Base-by-base conservation (phyloP, 2,329 filamentous ascomycete species). In the Aspergillus intermedius region DNA sequence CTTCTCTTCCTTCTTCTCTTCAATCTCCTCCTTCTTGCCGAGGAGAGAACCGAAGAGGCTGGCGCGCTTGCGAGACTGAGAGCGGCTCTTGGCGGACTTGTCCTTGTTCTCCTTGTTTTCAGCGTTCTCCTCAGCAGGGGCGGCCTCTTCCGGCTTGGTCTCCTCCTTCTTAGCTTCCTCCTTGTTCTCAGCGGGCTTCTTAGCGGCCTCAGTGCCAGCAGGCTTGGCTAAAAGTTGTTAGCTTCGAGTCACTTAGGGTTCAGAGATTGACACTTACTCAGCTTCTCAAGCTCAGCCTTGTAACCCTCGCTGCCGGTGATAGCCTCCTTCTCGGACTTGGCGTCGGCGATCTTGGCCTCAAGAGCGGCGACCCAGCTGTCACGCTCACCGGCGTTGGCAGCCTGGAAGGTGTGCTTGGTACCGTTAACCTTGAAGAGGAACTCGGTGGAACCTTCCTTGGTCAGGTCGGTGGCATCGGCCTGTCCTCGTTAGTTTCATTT, bases 331-430 rank as follows among this genome's bases (percentile, higher is more conserved):
- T 87, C 76, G 61, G 86, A 85, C 80, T 93, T 94, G 63, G 89
- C 91, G 75, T 95, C 89, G 45, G 83, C 79, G 46, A 87, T 81
- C 78, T 91, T 88, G 64, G 80, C 75, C 80, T 93, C 91, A 59
- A 95, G 71, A 64, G 91, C 86, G 54, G 83, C 75, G 62, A 95
- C 82, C 93, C 93, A 97, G 79, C 87, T 88, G 72, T 95, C 89
- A 67, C 91, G 90, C 75, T 96, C 90, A 51, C 82, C 76, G 44
- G 80, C 62, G 62, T 66, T 84, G 62, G 76, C 64, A 49, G 91
- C 88, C 81, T 96, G 91, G 80, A 98, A 95, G 52, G 81, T 81
- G 80, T 96, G 90, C 83, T 95, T 95, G 75, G 94, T 86, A 60
- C 86, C 87, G 73, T 86, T 84, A 66, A 87, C 74, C 67, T 85